Evolutionary conservation across 176 grass and related monocot species (phyloP).

Genomic region (Eleusine indica): DNA sequence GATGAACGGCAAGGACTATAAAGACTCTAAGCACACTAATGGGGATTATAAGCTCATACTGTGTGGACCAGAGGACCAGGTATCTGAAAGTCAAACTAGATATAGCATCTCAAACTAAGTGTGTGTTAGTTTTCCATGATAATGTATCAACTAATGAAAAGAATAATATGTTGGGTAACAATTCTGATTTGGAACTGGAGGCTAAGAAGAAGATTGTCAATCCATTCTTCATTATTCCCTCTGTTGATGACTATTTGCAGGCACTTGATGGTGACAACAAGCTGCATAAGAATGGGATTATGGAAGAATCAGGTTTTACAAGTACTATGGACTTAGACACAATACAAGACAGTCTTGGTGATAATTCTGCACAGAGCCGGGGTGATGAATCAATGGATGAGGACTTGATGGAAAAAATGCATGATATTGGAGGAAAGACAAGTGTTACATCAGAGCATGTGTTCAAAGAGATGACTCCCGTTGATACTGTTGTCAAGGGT

Average conservation of each 20-base stretch:
- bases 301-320: slow-evolving; percentile 50
- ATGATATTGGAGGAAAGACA: slow-evolving; percentile 19
- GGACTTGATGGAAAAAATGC: slow-evolving; percentile 63
- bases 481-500: slow-evolving; percentile 29
- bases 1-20: neutral
- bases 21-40: slow-evolving; percentile 15
- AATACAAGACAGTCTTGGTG: slow-evolving; percentile 47
- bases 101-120: slow-evolving; percentile 65
- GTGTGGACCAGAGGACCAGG: slow-evolving; percentile 50
- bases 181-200: slow-evolving; percentile 78
- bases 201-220: slow-evolving; percentile 72
- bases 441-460: slow-evolving; percentile 29
- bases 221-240: slow-evolving; percentile 45
- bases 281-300: slow-evolving; percentile 39
- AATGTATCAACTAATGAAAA: slow-evolving; percentile 34
- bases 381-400: slow-evolving; percentile 77
- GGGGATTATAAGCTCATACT: slow-evolving; percentile 20
- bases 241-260: slow-evolving; percentile 40
- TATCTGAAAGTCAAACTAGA: slow-evolving; percentile 64
- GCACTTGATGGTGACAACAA: slow-evolving; percentile 47
- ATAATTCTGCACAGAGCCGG: slow-evolving; percentile 60
- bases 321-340: slow-evolving; percentile 45
- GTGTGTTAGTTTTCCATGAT: slow-evolving; percentile 64
- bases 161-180: slow-evolving; percentile 14
- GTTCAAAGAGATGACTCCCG: slow-evolving; percentile 41